Base-by-base conservation (phyloP, 176 grass and related monocot species). In the Alopecurus myosuroides region DNA sequence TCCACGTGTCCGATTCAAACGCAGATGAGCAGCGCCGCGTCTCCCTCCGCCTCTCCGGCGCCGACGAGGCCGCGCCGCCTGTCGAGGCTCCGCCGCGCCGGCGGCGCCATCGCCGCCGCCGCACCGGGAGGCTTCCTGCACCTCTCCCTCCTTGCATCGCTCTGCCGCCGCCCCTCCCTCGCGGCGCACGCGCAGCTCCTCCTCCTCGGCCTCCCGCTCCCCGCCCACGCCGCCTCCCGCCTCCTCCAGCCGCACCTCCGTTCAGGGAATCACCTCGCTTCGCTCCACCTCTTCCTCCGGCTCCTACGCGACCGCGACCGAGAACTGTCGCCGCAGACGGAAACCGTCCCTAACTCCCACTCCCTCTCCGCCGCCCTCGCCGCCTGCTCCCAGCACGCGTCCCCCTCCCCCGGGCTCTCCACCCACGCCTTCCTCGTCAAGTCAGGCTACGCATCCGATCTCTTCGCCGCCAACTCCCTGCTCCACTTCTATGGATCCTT, bases 161-260 rank as follows among this genome's bases (percentile, higher is more conserved):
- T 90, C 80, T 80, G 84, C 63, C 79, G 29, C 45, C 29, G 67
- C 3, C 86, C 90, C 29, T 78, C 83, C 0, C 90, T 88, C 74
- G 55, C 82, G 83, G 82, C 79, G 56, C 86, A 88, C 57, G 90
- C 90, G 45, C 90, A 88, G 67, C 56, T 92, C 25, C 83, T 92
- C 46, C 82, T 92, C 56, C 74, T 82, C 13, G 90, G 82, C 36
- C 90, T 92, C 82, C 86, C 78, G 77, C 65, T 78, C 56, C 90
- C 85, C 5, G 30, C 82, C 17, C 67, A 74, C 73, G 63, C 44
- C 23, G 66, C 90, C 72, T 88, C 82, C 12, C 64, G 46, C 64
- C 90, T 88, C 90, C 77, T 88, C 67, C 82, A 78, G 56, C 90
- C 86, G 71, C 86, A 92, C 86, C 82, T 85, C 74, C 86, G 75